phyloP scores from a whole-genome alignment of 257 asterid genomes.

The Perilla frutescens region DNA sequence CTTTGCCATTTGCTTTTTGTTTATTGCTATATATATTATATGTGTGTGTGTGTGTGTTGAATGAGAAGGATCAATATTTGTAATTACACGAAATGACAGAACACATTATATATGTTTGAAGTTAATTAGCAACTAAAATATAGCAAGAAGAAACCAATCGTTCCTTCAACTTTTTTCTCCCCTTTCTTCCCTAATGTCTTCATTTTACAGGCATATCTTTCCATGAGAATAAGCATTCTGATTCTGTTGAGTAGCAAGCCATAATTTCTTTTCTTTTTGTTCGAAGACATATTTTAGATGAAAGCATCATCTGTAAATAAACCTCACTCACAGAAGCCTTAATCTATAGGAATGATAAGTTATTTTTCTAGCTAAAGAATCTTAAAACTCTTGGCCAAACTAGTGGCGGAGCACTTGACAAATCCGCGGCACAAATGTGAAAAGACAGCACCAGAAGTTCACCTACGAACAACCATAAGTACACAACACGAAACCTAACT shows the following conservation, averaged over 20 bases:
- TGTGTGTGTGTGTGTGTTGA: neutral
- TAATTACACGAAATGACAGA: neutral
- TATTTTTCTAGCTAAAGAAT: constrained; percentile 2
- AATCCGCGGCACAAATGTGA: neutral
- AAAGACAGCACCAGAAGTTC: neutral
- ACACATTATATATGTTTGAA: no score
- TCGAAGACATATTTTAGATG: neutral
- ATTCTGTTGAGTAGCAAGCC: neutral
- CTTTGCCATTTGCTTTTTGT: neutral
- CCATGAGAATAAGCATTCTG: neutral
- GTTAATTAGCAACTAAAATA: no score
- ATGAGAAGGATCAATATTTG: neutral
- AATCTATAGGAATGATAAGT: neutral
- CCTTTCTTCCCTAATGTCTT: neutral
- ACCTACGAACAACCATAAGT: neutral
- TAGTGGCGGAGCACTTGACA: neutral
- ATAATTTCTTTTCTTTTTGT: neutral
- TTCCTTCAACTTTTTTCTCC: neutral
- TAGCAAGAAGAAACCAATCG: no score
- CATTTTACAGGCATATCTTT: neutral
- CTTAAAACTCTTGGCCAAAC: neutral
- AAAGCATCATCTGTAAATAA: neutral
- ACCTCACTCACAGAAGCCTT: neutral
- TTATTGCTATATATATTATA: neutral
- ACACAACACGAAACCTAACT: constrained; percentile 1